Evolutionary conservation across 2,329 filamentous ascomycete species (phyloP).

Genomic region (Ascochyta lentis): DNA sequence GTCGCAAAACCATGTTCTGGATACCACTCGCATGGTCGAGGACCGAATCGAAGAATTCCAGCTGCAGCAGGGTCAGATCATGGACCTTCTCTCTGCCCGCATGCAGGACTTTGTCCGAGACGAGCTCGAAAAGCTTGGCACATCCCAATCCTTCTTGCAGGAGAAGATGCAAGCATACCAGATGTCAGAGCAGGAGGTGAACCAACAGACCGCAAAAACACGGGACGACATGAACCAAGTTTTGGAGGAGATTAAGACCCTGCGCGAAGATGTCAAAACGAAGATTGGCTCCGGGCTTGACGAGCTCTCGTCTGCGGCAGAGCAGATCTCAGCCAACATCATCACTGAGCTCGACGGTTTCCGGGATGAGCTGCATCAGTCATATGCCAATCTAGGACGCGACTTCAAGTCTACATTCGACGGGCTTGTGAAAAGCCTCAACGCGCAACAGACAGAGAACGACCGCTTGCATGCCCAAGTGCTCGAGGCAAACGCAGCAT

Average conservation of each 20-base stretch:
- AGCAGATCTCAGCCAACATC: constrained; percentile 88
- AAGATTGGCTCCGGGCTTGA: constrained; percentile 85
- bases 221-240: constrained; percentile 90
- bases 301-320: constrained; percentile 81
- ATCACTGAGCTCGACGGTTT: constrained; percentile 85
- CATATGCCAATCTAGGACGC: constrained; percentile 81
- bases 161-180: constrained; percentile 73
- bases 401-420: constrained; percentile 90
- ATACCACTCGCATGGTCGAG: constrained; percentile 80
- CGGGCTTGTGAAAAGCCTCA: constrained; percentile 75
- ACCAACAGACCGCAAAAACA: constrained; percentile 70
- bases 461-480: constrained; percentile 76
- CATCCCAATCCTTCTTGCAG: constrained; percentile 73
- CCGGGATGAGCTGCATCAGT: constrained; percentile 79
- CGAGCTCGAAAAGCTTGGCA: constrained; percentile 74
- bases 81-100: constrained; percentile 70
- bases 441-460: constrained; percentile 77
- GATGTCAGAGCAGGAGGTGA: constrained; percentile 70
- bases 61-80: constrained; percentile 72
- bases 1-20: constrained; percentile 75
- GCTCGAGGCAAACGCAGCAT: constrained; percentile 69
- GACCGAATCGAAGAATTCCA: constrained; percentile 75
- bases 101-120: constrained; percentile 79
- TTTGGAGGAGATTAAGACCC: constrained; percentile 87
- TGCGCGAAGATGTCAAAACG: constrained; percentile 86